Conservation (phyloP, 768 basidiomycete genomes). For the Guyanaporus albipodus region DNA sequence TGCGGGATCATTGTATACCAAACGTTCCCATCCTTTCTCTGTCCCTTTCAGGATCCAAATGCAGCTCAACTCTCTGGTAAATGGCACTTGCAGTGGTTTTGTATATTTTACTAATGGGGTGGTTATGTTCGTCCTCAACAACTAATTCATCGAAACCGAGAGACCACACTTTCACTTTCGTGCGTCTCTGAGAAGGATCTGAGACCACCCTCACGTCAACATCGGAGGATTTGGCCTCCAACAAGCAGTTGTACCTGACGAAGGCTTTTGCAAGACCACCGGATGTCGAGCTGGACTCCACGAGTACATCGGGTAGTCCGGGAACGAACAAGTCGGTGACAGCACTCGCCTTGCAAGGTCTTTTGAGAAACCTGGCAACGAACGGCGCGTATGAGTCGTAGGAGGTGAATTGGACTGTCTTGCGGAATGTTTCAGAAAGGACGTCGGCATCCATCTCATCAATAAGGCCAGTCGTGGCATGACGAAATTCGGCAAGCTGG, state of each 20-base stretch:
- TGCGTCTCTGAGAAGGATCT: constrained; percentile 2
- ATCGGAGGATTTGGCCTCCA: background rate
- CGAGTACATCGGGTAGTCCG: constrained; percentile 19
- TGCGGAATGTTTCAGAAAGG: constrained; percentile 8
- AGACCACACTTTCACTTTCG: background rate
- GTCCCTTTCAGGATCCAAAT: constrained; percentile 2
- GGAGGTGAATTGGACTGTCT: constrained; percentile 10
- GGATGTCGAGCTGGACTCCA: constrained; percentile 18
- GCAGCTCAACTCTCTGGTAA: background rate
- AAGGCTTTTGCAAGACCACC: constrained; percentile 13
- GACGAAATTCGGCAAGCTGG: constrained; percentile 6
- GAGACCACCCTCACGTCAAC: background rate
- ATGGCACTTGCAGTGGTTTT: background rate
- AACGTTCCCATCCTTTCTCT: constrained; percentile 10
- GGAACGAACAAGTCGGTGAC: constrained; percentile 13
- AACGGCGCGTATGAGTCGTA: constrained; percentile 17
- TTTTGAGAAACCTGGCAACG: constrained; percentile 4
- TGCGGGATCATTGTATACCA: background rate
- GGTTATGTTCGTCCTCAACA: background rate
- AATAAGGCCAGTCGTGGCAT: background rate
- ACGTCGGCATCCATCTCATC: background rate
- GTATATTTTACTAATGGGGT: background rate
- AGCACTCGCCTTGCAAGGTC: background rate
- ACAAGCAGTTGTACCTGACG: constrained; percentile 3
- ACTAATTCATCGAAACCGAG: background rate